Conservation (phyloP, 768 basidiomycete species). For the Russula ochroleuca region DNA sequence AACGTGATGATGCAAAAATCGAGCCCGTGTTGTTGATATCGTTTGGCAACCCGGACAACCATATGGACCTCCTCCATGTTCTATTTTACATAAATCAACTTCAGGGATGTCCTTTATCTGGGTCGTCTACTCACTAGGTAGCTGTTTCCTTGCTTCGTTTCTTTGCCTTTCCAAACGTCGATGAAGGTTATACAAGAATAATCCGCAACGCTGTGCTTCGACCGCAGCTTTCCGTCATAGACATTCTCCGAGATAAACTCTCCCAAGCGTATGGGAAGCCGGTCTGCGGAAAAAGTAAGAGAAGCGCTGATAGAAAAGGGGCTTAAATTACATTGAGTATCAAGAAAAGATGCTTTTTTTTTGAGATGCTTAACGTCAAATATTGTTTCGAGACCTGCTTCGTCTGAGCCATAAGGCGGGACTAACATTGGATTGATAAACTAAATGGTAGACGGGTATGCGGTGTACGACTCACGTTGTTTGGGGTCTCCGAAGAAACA, state of each 20-base stretch:
- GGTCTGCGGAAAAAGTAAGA: conserved; percentile 36
- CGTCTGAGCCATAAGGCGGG: conserved; percentile 48
- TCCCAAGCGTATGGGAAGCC: conserved; percentile 49
- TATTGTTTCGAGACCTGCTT: conserved; percentile 41
- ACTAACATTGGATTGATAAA: conserved; percentile 37
- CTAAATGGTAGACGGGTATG: background rate
- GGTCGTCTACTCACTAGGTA: background rate
- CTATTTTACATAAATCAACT: background rate
- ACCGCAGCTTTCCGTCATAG: conserved; percentile 41
- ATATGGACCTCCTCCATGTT: conserved; percentile 16
- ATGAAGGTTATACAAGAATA: conserved; percentile 43
- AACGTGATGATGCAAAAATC: conserved; percentile 50
- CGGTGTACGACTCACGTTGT: conserved; percentile 41
- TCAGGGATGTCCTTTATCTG: background rate
- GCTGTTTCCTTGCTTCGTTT: conserved; percentile 35
- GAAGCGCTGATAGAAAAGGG: background rate
- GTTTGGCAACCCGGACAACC: conserved; percentile 14
- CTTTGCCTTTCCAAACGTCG: conserved; percentile 39
- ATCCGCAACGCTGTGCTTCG: conserved; percentile 37
- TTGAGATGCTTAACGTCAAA: conserved; percentile 46
- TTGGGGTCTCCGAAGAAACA: conserved; percentile 54
- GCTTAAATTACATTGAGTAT: conserved; percentile 42
- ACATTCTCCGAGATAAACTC: conserved; percentile 47
- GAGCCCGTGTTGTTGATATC: conserved; percentile 4
- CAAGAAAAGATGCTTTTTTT: conserved; percentile 38